A percentile compares a stretch with the other conserved stretches of the same genome.
These are phyloP conservation scores for Phalaenopsis aphrodite DNA, from an alignment of 106 monocot species.

Conservation along the genomic window DNA sequence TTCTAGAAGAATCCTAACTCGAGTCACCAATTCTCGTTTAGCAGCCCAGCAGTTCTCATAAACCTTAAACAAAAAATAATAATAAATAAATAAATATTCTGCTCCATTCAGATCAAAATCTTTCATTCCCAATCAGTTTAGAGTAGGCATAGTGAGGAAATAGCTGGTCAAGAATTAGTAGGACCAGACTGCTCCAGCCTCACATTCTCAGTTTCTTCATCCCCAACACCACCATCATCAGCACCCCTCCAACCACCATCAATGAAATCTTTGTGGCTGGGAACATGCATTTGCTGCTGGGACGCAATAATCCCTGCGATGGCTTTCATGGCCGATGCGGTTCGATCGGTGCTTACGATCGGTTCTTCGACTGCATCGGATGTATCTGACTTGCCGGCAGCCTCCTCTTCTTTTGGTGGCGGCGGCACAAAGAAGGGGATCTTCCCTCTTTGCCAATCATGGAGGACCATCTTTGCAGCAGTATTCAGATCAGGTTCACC, in stretches of 20 bases:
- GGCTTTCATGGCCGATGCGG: constrained; percentile 27
- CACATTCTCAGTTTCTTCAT: background rate
- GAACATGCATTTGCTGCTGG: constrained; percentile 44
- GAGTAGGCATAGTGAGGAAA: too few relatives aligned
- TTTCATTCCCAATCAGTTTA: too few relatives aligned
- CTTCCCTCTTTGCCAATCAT: constrained; percentile 68
- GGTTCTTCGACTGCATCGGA: constrained; percentile 13
- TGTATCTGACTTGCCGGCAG: background rate
- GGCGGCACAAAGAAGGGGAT: constrained; percentile 70
- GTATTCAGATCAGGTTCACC: constrained; percentile 56
- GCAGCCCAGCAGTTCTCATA: too few relatives aligned
- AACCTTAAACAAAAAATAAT: too few relatives aligned
- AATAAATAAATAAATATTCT: too few relatives aligned
- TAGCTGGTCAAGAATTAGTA: background rate
- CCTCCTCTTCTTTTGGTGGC: constrained; percentile 14
- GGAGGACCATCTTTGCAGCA: constrained; percentile 57
- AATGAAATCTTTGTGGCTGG: constrained; percentile 29
- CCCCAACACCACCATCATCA: background rate
- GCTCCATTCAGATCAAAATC: too few relatives aligned
- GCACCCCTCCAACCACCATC: background rate
- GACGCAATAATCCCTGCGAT: constrained; percentile 46
- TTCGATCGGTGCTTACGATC: constrained; percentile 19
- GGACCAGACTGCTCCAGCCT: background rate
- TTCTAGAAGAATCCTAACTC: too few relatives aligned
- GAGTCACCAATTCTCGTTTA: too few relatives aligned